Base-by-base conservation (phyloP, 352 stramenopile species). In the Globisporangium spinosum region DNA sequence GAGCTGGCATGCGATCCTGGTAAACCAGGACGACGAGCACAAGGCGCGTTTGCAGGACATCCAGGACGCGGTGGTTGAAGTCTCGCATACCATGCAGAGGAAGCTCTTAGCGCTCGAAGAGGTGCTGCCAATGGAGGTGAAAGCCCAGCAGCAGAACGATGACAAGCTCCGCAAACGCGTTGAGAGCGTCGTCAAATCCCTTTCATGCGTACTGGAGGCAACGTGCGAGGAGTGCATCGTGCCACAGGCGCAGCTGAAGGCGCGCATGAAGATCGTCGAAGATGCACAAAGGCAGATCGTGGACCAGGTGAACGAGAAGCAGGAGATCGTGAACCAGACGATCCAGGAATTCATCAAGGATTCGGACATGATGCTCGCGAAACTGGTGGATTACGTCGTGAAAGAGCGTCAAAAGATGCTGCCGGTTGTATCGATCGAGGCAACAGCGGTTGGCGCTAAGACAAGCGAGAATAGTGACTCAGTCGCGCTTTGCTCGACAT, bases 41-140 rank as follows among this genome's bases (percentile, higher is more conserved):
- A 62, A 55, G 0, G 9, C 53, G 10, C 74, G 77, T 25, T 40
- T 82, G 2, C 54, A 68, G 1, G 76, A 78, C 20, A 17, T 88
- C 10, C 56, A 73, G 0, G 72, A 81, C 6, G 76, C 76, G 0
- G 64, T 81, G 4, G 43, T 27, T 0, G 82, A 90, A 6, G 70
- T 81, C 12, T 68, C 80, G 6, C 65, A 67, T 3, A 35, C 35
- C 15, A 62, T 89, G 4, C 82, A 91, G 53, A 68, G 60, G 10
- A 86, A 87, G 51, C 34, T 91, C 2, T 62, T 62, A 47, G 81
- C 77, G 20, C 59, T 93, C 1, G 83, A 93, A 70, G 78, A 87
- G 62, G 77, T 87, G 29, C 64, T 93, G 34, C 82, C 78, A 7
- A 65, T 91, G 58, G 83, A 93, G 34, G 82, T 90, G 27, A 73